phyloP scores from a whole-genome alignment of 495 filamentous ascomycete genomes.

The Podospora pseudocomata region DNA sequence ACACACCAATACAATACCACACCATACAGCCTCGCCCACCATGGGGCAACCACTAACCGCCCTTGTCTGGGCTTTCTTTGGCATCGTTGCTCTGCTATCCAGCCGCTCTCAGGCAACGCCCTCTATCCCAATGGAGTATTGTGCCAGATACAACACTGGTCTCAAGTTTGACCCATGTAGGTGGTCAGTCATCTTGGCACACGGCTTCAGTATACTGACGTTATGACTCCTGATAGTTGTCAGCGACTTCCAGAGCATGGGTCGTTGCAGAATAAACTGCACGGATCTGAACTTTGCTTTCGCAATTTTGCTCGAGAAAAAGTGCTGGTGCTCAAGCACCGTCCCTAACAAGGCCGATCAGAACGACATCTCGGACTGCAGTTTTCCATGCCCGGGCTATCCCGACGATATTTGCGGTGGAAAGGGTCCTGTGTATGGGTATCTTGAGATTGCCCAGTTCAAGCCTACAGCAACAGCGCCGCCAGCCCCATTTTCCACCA shows the following conservation, averaged over 20 bases:
- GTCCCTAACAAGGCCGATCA: slow-evolving; percentile 32
- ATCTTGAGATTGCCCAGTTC: slow-evolving; percentile 31
- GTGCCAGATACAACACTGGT: slow-evolving; percentile 29
- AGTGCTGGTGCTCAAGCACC: slow-evolving; percentile 46
- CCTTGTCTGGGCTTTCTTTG: slow-evolving; percentile 22
- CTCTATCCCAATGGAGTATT: slow-evolving; percentile 38
- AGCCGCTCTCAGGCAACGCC: slow-evolving; percentile 19
- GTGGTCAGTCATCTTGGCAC: background rate
- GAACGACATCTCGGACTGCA: slow-evolving; percentile 34
- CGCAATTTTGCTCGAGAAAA: slow-evolving; percentile 36
- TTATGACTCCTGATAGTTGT: slow-evolving; percentile 26
- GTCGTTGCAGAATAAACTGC: slow-evolving; percentile 43
- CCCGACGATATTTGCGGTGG: slow-evolving; percentile 42
- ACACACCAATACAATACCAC: background rate
- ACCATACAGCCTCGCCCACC: slow-evolving; percentile 9
- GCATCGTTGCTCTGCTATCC: slow-evolving; percentile 18
- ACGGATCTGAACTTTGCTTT: slow-evolving; percentile 30
- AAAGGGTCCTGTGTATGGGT: slow-evolving; percentile 34
- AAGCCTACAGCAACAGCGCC: slow-evolving; percentile 31
- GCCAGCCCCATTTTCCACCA: slow-evolving; percentile 5
- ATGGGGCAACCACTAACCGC: slow-evolving; percentile 26
- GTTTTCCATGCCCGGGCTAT: slow-evolving; percentile 40
- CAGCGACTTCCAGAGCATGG: slow-evolving; percentile 45
- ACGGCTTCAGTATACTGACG: background rate
- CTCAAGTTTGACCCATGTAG: slow-evolving; percentile 6